Base-by-base conservation (phyloP, 1,284 basidiomycete genomes). In the Fomes fomentarius region DNA sequence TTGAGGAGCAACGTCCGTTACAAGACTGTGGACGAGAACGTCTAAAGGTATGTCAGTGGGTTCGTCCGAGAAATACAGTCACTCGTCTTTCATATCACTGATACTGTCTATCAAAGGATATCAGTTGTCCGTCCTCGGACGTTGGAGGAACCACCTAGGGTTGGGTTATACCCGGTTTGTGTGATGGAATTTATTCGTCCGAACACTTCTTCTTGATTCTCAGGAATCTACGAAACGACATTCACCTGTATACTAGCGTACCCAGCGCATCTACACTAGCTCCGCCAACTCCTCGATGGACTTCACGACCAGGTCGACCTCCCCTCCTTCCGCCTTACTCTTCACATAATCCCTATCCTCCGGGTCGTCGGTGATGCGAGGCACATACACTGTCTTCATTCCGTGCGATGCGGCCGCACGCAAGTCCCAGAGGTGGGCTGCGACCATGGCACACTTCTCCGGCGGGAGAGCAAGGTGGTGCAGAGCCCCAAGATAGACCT, bases 361-460 rank as follows among this genome's bases (percentile, higher is more conserved):
- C 4, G 59, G 26, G 46, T 80, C 80, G 54, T 85, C 82, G 0
- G 72, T 69, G 0, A 69, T 63, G 3, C 84, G 74, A 0, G 73
- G 77, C 0, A 87, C 71, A 51, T 84, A 87, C 2, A 86, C 66
- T 0, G 82, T 83, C 58, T 74, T 79, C 72, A 87, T 73, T 0
- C 85, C 87, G 3, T 76, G 68, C 1, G 63, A 64, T 1, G 76
- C 76, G 0, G 86, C 87, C 0, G 74, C 82, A 4, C 74, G 73
- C 14, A 87, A 71, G 63, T 89, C 86, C 57, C 71, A 76, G 0
- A 75, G 71, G 64, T 89, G 87, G 5, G 84, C 76, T 0, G 87
- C 85, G 8, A 89, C 85, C 81, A 89, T 83, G 1, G 80, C 83
- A 39, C 79, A 75, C 40, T 80, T 76, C 15, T 76, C 62, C 0